phyloP scores from a whole-genome alignment of 495 filamentous ascomycete genomes.

The Penicillium cataractarum region DNA sequence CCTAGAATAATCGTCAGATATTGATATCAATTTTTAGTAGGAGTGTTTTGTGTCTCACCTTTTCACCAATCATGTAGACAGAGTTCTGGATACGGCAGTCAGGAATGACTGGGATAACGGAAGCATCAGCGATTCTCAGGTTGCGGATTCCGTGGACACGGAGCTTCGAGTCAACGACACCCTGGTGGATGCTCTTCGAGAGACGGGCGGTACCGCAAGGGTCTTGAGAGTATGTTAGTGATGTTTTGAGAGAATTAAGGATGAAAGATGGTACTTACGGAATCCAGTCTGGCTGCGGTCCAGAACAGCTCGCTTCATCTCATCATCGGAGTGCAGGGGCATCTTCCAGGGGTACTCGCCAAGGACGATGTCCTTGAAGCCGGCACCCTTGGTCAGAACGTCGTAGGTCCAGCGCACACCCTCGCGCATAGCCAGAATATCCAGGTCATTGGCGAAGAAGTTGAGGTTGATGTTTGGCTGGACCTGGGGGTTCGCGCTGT shows the following conservation, averaged over 20 bases:
- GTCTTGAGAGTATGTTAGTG: slow-evolving; percentile 18
- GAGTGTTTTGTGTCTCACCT: slow-evolving; percentile 33
- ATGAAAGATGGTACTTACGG: slow-evolving; percentile 38
- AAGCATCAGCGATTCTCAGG: slow-evolving; percentile 53
- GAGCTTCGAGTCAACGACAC: slow-evolving; percentile 57
- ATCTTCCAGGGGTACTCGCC: slow-evolving; percentile 64
- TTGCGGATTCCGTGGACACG: slow-evolving; percentile 57
- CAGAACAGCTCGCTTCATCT: slow-evolving; percentile 58
- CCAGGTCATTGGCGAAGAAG: slow-evolving; percentile 59
- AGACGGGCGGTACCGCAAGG: slow-evolving; percentile 60
- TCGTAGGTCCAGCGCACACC: slow-evolving; percentile 59
- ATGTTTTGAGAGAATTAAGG: background rate
- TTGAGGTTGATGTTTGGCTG: slow-evolving; percentile 64
- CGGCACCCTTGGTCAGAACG: slow-evolving; percentile 56
- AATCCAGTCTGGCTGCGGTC: slow-evolving; percentile 63
- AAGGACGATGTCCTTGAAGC: slow-evolving; percentile 58
- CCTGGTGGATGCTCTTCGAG: slow-evolving; percentile 53
- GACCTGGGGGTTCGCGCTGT: slow-evolving; percentile 51
- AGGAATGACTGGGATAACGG: slow-evolving; percentile 43
- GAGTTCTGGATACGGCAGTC: slow-evolving; percentile 49
- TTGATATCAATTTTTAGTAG: background rate
- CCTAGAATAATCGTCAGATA: slow-evolving; percentile 17
- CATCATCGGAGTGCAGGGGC: slow-evolving; percentile 57
- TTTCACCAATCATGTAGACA: slow-evolving; percentile 63
- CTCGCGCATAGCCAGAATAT: slow-evolving; percentile 59